Percentiles rank a stretch among this genome's conserved stretches.
Conservation (phyloP, 306 rosid species). For the Vigna unguiculata region DNA sequence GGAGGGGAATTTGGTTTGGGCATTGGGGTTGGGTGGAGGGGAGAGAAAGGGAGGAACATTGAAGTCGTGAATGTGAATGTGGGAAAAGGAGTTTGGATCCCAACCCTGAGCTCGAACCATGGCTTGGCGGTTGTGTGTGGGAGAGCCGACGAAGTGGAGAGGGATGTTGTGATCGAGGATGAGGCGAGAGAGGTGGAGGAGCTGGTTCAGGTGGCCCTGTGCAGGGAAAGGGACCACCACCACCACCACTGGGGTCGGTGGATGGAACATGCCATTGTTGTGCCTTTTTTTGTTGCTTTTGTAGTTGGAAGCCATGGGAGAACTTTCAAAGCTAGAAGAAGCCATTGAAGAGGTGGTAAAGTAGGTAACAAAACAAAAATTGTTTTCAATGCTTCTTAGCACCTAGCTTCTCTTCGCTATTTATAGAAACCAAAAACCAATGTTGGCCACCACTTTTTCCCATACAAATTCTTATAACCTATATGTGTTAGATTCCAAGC, state of each 20-base stretch:
- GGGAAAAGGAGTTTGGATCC: slow-evolving; percentile 49
- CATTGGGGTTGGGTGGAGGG: slow-evolving; percentile 63
- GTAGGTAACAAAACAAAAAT: not conserved
- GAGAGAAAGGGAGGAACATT: slow-evolving; percentile 51
- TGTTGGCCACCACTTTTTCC: not conserved
- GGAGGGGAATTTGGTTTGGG: slow-evolving; percentile 57
- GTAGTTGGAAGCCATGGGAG: slow-evolving; percentile 46
- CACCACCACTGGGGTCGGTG: slow-evolving; percentile 48
- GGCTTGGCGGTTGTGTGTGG: slow-evolving; percentile 69
- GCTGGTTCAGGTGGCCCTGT: slow-evolving; percentile 91
- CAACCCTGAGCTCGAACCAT: slow-evolving; percentile 59
- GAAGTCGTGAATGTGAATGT: slow-evolving; percentile 64
- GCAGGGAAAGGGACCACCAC: slow-evolving; percentile 77
- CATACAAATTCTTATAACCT: not conserved
- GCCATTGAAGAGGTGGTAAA: slow-evolving; percentile 18
- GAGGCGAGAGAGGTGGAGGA: slow-evolving; percentile 78
- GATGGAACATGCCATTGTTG: slow-evolving; percentile 22
- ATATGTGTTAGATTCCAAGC: too few species aligned
- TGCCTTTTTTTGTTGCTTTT: slow-evolving; percentile 32
- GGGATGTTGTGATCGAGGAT: slow-evolving; percentile 57
- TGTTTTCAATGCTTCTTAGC: not conserved
- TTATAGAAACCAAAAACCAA: not conserved
- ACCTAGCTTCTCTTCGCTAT: too few species aligned
- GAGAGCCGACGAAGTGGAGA: slow-evolving; percentile 64
- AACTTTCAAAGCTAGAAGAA: slow-evolving; percentile 39